Evolutionary conservation across 148 eudicot species (phyloP).

Genomic region (Hydrangea macrophylla): DNA sequence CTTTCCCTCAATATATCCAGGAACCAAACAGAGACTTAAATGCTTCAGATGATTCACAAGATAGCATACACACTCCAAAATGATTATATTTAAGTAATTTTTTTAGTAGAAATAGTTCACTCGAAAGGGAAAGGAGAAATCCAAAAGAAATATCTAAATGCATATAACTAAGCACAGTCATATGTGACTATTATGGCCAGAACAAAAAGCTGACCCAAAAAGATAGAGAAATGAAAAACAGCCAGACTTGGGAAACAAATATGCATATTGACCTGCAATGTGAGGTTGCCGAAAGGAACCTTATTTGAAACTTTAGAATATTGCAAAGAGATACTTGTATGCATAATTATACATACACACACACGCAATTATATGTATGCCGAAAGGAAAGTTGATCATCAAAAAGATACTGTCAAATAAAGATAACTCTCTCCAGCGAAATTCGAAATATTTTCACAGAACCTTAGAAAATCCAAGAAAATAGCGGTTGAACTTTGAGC

Average conservation of each 20-base stretch:
- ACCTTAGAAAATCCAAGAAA: not conserved
- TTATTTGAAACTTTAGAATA: not conserved
- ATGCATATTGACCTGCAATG: not conserved
- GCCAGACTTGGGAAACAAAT: not conserved
- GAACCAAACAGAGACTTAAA: too few relatives aligned
- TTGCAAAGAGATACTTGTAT: too few relatives aligned
- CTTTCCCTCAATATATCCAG: too few relatives aligned
- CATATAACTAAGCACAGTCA: not conserved
- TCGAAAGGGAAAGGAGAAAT: not conserved
- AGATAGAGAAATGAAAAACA: not conserved
- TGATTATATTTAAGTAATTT: not conserved
- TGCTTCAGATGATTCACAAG: too few relatives aligned
- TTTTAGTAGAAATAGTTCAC: not conserved
- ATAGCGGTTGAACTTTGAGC: constrained; percentile 16
- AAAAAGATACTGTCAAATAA: not conserved
- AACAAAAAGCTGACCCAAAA: not conserved
- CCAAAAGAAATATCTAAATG: not conserved
- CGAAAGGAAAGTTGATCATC: too few relatives aligned
- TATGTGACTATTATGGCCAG: not conserved
- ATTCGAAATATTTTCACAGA: not conserved
- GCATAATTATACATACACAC: too few relatives aligned
- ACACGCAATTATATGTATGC: not conserved
- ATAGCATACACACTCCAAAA: constrained; percentile 4
- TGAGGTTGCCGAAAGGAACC: not conserved
- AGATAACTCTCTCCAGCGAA: not conserved